Percentiles rank a stretch among this genome's conserved stretches.
Conservation (phyloP, 83 land plant genomes). For the Diphasiastrum complanatum region DNA sequence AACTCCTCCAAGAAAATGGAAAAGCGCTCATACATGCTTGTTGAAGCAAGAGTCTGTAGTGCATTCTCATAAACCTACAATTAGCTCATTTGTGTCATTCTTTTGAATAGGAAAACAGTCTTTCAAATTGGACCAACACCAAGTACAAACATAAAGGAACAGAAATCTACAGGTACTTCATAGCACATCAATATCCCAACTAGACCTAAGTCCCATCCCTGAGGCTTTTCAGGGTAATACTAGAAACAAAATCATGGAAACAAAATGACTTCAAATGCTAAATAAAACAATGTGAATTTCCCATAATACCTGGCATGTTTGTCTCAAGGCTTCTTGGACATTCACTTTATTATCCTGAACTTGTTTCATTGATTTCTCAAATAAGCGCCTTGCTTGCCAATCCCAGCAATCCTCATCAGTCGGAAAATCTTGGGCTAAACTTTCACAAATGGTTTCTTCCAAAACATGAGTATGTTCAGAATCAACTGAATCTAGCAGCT, state of each 20-base stretch:
- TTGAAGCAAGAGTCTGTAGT: conserved; percentile 21
- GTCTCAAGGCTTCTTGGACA: background rate
- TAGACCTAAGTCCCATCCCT: no score
- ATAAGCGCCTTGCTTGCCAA: conserved; percentile 67
- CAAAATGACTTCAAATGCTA: background rate
- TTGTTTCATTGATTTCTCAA: conserved; percentile 13
- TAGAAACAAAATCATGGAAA: background rate
- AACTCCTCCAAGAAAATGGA: conserved; percentile 21
- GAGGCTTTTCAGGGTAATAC: background rate
- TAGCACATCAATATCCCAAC: no score
- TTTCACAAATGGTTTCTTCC: conserved; percentile 46
- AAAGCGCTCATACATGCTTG: conserved; percentile 31
- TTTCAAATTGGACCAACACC: no score
- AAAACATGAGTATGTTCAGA: conserved; percentile 43
- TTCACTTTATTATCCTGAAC: conserved; percentile 17
- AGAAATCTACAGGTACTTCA: no score
- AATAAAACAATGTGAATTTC: conserved; percentile 5
- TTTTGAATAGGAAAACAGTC: background rate
- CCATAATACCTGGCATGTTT: background rate
- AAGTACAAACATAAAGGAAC: no score
- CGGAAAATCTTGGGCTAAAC: conserved; percentile 59
- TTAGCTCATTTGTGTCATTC: background rate
- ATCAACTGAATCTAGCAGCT: conserved; percentile 49
- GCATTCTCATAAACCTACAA: conserved; percentile 38
- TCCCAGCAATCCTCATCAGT: conserved; percentile 75